Evolutionary conservation across 495 filamentous ascomycete genomes (phyloP).

Genomic region (Annulohypoxylon nitens): DNA sequence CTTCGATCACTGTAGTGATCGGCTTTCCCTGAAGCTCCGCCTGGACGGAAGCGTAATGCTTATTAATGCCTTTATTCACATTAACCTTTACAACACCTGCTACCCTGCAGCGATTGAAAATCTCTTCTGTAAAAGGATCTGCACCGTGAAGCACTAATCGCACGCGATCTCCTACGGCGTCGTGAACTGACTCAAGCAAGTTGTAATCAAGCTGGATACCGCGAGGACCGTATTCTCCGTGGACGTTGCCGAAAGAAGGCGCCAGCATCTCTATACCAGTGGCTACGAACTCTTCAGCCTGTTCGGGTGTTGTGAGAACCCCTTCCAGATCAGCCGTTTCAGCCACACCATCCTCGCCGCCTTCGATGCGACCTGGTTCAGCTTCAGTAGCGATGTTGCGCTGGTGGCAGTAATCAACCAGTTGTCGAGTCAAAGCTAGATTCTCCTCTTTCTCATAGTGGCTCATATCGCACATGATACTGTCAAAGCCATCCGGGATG

Average conservation of each 20-base stretch:
- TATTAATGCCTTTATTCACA: slow-evolving; percentile 86
- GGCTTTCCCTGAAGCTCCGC: slow-evolving; percentile 76
- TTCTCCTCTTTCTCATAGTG: slow-evolving; percentile 89
- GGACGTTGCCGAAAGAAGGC: slow-evolving; percentile 88
- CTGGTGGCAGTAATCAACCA: slow-evolving; percentile 77
- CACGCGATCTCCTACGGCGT: slow-evolving; percentile 71
- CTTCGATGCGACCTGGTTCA: slow-evolving; percentile 85
- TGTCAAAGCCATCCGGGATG: slow-evolving; percentile 74
- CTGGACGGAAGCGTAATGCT: slow-evolving; percentile 73
- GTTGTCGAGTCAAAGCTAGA: slow-evolving; percentile 75
- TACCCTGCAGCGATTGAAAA: slow-evolving; percentile 75
- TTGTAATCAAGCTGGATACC: slow-evolving; percentile 82
- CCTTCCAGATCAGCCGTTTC: slow-evolving; percentile 82
- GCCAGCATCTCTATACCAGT: slow-evolving; percentile 88
- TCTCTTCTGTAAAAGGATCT: slow-evolving; percentile 77
- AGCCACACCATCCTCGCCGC: slow-evolving; percentile 84
- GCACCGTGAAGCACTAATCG: slow-evolving; percentile 82
- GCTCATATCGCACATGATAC: slow-evolving; percentile 87
- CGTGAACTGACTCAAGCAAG: slow-evolving; percentile 71
- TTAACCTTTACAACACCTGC: slow-evolving; percentile 82
- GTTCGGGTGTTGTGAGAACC: slow-evolving; percentile 79
- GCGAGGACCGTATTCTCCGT: slow-evolving; percentile 82
- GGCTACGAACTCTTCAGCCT: slow-evolving; percentile 79
- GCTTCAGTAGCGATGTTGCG: slow-evolving; percentile 83
- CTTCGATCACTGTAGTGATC: slow-evolving; percentile 78